Conservation (phyloP, 2,329 filamentous ascomycete genomes). For the Diplodia seriata region DNA sequence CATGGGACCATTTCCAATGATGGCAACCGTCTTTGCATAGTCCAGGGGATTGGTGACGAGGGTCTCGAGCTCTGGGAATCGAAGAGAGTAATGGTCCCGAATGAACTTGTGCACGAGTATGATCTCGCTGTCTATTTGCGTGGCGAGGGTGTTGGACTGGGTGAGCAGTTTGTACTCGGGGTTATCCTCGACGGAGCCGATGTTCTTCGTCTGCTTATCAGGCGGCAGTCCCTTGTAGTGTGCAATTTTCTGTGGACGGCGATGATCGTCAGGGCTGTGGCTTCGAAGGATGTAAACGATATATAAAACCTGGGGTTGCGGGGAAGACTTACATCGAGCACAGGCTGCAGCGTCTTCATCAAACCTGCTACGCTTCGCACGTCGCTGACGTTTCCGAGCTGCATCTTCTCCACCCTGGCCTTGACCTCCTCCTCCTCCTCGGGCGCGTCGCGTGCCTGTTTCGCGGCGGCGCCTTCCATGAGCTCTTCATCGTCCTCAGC, state of each 20-base stretch:
- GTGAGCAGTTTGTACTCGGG: slow-evolving; percentile 89
- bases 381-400: slow-evolving; percentile 68
- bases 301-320: slow-evolving; percentile 50
- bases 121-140: slow-evolving; percentile 91
- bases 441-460: slow-evolving; percentile 55
- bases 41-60: slow-evolving; percentile 91
- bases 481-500: slow-evolving; percentile 68
- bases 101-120: slow-evolving; percentile 95
- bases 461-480: slow-evolving; percentile 53
- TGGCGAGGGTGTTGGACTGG: slow-evolving; percentile 87
- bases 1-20: slow-evolving; percentile 90
- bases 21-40: slow-evolving; percentile 93
- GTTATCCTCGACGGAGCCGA: slow-evolving; percentile 86
- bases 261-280: slow-evolving; percentile 70
- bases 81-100: slow-evolving; percentile 90
- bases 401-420: slow-evolving; percentile 82
- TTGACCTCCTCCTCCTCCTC: slow-evolving; percentile 75
- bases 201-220: slow-evolving; percentile 66
- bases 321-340: slow-evolving; percentile 68
- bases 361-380: slow-evolving; percentile 79
- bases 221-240: slow-evolving; percentile 75
- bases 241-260: slow-evolving; percentile 75
- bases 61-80: slow-evolving; percentile 91
- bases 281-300: slow-evolving; percentile 40
- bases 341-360: slow-evolving; percentile 80